These are phyloP conservation scores for Phanerodontia chrysosporium DNA, from an alignment of 768 basidiomycete species.

Conservation along the genomic window DNA sequence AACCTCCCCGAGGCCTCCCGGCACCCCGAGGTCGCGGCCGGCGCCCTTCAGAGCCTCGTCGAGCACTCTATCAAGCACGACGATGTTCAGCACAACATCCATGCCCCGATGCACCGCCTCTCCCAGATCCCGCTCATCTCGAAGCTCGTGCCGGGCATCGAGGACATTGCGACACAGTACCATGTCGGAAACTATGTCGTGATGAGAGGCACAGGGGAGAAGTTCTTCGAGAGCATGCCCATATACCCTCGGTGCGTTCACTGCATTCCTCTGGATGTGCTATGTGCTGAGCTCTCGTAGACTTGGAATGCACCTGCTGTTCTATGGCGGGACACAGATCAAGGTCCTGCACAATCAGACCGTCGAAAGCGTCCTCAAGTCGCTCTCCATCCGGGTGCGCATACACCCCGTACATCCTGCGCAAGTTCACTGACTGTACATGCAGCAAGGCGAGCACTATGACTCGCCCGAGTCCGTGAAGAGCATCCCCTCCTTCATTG, in stretches of 20 bases:
- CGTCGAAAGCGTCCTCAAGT: constrained; percentile 47
- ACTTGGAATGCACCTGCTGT: constrained; percentile 75
- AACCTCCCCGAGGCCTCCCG: constrained; percentile 29
- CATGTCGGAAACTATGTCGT: constrained; percentile 60
- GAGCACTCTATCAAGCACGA: constrained; percentile 29
- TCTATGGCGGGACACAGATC: constrained; percentile 50
- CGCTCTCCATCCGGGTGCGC: constrained; percentile 51
- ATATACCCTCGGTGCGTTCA: constrained; percentile 47
- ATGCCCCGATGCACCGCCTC: constrained; percentile 29
- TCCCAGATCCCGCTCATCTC: constrained; percentile 35
- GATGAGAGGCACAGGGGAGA: constrained; percentile 42
- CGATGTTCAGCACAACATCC: constrained; percentile 27
- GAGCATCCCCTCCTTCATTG: constrained; percentile 53
- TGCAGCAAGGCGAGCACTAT: constrained; percentile 52
- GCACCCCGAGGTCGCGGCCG: constrained; percentile 21
- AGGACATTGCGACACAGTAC: constrained; percentile 46
- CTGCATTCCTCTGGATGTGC: constrained; percentile 2
- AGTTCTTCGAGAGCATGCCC: constrained; percentile 73
- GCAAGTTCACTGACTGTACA: not conserved
- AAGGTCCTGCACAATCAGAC: constrained; percentile 43
- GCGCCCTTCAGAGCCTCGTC: constrained; percentile 33
- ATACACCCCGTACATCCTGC: not conserved
- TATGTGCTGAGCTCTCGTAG: constrained; percentile 17
- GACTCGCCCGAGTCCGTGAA: constrained; percentile 47
- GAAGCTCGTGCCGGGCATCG: constrained; percentile 49